Conservation (phyloP, 768 basidiomycete genomes). For the Piloderma croceum region DNA sequence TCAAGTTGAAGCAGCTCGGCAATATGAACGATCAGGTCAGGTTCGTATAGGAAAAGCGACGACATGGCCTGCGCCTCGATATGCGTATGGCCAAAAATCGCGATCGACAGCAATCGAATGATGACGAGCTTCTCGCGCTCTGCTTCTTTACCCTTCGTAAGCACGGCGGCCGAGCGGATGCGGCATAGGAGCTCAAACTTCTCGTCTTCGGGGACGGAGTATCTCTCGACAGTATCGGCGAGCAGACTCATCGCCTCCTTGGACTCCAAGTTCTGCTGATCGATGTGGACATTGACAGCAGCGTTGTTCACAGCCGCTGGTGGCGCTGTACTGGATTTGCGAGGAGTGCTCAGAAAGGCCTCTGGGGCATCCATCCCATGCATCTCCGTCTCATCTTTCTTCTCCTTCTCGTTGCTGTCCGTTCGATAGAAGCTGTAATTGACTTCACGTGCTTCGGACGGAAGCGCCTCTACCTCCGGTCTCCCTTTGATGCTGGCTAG, state of each 20-base stretch:
- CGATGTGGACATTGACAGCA: constrained; percentile 57
- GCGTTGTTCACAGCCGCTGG: constrained; percentile 34
- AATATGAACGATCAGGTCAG: constrained; percentile 82
- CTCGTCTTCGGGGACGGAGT: constrained; percentile 72
- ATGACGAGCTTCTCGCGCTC: constrained; percentile 77
- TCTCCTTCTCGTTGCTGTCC: constrained; percentile 43
- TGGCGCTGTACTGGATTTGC: constrained; percentile 35
- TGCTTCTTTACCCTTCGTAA: constrained; percentile 50
- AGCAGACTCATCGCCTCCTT: constrained; percentile 73
- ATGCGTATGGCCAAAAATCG: constrained; percentile 87
- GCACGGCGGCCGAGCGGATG: constrained; percentile 71
- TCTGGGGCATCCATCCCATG: constrained; percentile 43
- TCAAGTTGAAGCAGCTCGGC: constrained; percentile 87
- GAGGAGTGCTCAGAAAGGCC: constrained; percentile 39
- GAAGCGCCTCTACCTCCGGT: constrained; percentile 54
- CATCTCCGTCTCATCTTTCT: constrained; percentile 41
- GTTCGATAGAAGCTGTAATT: constrained; percentile 78
- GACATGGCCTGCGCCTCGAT: constrained; percentile 72
- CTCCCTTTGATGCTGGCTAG: constrained; percentile 53
- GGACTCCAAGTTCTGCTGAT: constrained; percentile 51
- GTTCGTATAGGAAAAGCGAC: constrained; percentile 89
- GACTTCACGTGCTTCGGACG: constrained; percentile 71
- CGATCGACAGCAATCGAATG: constrained; percentile 79
- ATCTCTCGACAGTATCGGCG: constrained; percentile 60
- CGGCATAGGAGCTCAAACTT: constrained; percentile 86